These are phyloP conservation scores for Limonium bicolor DNA, from an alignment of 148 eudicot genomes.

Conservation along the genomic window DNA sequence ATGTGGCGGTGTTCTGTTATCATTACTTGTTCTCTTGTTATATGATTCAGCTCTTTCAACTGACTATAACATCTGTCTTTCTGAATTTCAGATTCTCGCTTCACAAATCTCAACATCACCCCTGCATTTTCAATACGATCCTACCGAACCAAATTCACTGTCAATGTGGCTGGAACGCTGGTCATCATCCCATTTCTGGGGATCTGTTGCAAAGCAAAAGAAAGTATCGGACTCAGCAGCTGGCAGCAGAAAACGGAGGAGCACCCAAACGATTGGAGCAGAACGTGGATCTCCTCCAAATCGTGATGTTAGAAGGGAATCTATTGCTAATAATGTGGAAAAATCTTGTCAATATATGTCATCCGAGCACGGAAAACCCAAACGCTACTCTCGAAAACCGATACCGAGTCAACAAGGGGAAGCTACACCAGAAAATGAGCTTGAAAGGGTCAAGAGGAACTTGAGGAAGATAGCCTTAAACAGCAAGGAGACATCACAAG, in stretches of 20 bases:
- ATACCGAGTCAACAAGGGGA: constrained; percentile 21
- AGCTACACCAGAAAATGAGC: constrained; percentile 35
- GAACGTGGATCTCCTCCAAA: constrained; percentile 22
- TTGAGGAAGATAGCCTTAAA: constrained; percentile 37
- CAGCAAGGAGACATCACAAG: constrained; percentile 15
- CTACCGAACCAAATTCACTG: constrained; percentile 38
- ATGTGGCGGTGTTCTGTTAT: too few species aligned
- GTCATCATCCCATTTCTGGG: constrained; percentile 47
- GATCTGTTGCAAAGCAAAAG: constrained; percentile 27
- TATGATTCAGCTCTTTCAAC: too few species aligned
- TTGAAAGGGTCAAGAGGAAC: constrained; percentile 46
- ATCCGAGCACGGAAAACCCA: constrained; percentile 28
- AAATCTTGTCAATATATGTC: constrained; percentile 11
- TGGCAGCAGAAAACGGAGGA: constrained; percentile 18
- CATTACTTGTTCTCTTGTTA: too few species aligned
- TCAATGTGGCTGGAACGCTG: constrained; percentile 51
- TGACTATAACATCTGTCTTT: too few species aligned
- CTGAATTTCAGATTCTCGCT: constrained; percentile 37
- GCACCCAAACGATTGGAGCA: constrained; percentile 12
- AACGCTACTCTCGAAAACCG: constrained; percentile 28
- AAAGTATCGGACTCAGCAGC: constrained; percentile 13
- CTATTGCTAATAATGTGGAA: constrained; percentile 17
- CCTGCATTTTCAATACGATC: constrained; percentile 41
- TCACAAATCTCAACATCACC: constrained; percentile 29
- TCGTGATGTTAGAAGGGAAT: constrained; percentile 20